These are phyloP conservation scores for Morella rubra DNA, from an alignment of 306 rosid genomes.

Conservation along the genomic window DNA sequence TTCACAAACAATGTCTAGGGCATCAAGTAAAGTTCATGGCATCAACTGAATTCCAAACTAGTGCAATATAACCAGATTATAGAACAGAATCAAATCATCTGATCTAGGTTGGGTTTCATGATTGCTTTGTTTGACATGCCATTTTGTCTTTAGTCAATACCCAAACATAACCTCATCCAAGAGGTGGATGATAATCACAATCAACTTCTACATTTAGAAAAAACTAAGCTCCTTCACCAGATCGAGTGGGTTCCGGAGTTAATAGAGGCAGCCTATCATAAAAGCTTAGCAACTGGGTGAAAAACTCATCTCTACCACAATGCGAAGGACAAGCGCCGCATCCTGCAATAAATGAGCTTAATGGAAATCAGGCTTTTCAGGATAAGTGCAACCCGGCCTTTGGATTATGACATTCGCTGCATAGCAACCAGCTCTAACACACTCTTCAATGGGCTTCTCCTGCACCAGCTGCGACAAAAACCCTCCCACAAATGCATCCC, in stretches of 20 bases:
- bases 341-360: conserved; percentile 23
- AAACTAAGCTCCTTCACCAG: conserved; percentile 15
- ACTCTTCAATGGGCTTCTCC: conserved; percentile 73
- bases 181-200: background rate
- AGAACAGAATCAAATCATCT: too few species aligned
- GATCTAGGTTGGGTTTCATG: too few species aligned
- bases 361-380: conserved; percentile 79
- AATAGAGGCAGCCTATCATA: background rate
- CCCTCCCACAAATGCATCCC: conserved; percentile 98
- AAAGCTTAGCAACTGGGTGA: background rate
- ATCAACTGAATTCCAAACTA: too few species aligned
- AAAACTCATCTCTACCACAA: conserved; percentile 1
- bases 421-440: conserved; percentile 81
- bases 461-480: conserved; percentile 79
- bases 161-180: background rate
- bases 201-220: background rate
- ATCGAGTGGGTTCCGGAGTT: conserved; percentile 21
- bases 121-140: too few species aligned
- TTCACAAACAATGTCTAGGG: too few species aligned
- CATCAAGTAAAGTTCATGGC: too few species aligned
- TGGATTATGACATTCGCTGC: conserved; percentile 91
- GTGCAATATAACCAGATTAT: too few species aligned
- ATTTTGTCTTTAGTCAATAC: too few species aligned
- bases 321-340: background rate
- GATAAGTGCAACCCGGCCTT: conserved; percentile 93